phyloP scores from a whole-genome alignment of 1,284 basidiomycete genomes.

The Fomitiporia mediterranea region DNA sequence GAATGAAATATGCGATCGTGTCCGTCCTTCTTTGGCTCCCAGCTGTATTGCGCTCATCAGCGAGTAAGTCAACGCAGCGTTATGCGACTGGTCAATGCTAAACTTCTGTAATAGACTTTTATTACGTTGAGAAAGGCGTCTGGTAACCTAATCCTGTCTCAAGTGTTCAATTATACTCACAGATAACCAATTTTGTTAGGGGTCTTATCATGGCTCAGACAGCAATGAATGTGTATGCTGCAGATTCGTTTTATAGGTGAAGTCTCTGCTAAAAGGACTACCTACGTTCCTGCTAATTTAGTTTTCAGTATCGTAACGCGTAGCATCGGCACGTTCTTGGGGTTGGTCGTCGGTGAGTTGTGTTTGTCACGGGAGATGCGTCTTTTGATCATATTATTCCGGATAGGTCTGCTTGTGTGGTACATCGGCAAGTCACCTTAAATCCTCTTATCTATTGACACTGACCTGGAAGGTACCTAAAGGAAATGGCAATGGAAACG shows the following conservation, averaged over 20 bases:
- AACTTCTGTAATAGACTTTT: slow-evolving; percentile 34
- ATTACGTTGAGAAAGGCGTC: slow-evolving; percentile 39
- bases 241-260: slow-evolving; percentile 56
- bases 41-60: slow-evolving; percentile 40
- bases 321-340: slow-evolving; percentile 42
- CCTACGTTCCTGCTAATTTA: not conserved
- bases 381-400: not conserved
- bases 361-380: not conserved
- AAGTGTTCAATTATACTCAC: not conserved
- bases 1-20: slow-evolving; percentile 51
- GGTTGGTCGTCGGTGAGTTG: slow-evolving; percentile 36
- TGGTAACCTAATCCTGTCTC: slow-evolving; percentile 31
- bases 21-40: slow-evolving; percentile 56
- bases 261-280: slow-evolving; percentile 24
- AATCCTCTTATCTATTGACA: not conserved
- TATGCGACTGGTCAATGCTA: not conserved
- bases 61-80: too few relatives aligned
- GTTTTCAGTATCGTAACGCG: slow-evolving; percentile 36
- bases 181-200: slow-evolving; percentile 32
- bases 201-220: slow-evolving; percentile 68
- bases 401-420: slow-evolving; percentile 48
- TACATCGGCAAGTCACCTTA: slow-evolving; percentile 38
- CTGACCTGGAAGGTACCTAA: slow-evolving; percentile 15
- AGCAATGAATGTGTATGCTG: slow-evolving; percentile 54
- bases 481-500: slow-evolving; percentile 47